Evolutionary conservation across 176 grass and related monocot species (phyloP), one percentile per base, ranked within the genome.

Genomic region (Elymus sibiricus): DNA sequence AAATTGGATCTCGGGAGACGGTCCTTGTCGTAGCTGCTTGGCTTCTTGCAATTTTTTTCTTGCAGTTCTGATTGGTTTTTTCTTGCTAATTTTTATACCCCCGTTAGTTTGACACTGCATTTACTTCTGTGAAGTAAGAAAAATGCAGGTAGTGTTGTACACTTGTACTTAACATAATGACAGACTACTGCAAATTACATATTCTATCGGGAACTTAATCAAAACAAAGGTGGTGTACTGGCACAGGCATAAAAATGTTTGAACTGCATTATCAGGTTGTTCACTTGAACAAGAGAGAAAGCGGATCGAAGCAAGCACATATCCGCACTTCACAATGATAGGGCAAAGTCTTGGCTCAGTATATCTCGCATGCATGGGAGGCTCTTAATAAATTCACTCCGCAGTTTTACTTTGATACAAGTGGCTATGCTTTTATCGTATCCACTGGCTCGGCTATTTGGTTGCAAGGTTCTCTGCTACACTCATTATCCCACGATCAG

Each of bases 271-370:
- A 84, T 32, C 92, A 98, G 93, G 93, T 98, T 80, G 76, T 98
- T 89, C 90, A 85, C 70, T 86, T 98, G 81, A 85, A 61, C 76
- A 93, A 77, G 75, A 98, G 31, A 32, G 95, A 92, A 98, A 98
- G 56, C 95, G 95, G 95, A 90, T 98, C 4, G 93, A 95, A 78
- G 91, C 94, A 71, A 86, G 80, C 31, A 95, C 90, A 0, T 95
- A 95, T 87, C 90, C 95, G 10, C 86, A 81, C 55, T 98, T 98
- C 77, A 98, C 95, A 6, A 98, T 98, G 95, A 98, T 98, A 53
- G 95, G 95, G 8, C 93, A n/a, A n/a, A n/a, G n/a, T n/a, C n/a
- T n/a, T n/a, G n/a, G n/a, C n/a, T n/a, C n/a, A n/a, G n/a, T n/a
- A n/a, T n/a, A n/a, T n/a, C n/a, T n/a, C n/a, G n/a, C n/a, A n/a